Evolutionary conservation across 306 rosid species (phyloP).

Genomic region (Citrullus colocynthis): DNA sequence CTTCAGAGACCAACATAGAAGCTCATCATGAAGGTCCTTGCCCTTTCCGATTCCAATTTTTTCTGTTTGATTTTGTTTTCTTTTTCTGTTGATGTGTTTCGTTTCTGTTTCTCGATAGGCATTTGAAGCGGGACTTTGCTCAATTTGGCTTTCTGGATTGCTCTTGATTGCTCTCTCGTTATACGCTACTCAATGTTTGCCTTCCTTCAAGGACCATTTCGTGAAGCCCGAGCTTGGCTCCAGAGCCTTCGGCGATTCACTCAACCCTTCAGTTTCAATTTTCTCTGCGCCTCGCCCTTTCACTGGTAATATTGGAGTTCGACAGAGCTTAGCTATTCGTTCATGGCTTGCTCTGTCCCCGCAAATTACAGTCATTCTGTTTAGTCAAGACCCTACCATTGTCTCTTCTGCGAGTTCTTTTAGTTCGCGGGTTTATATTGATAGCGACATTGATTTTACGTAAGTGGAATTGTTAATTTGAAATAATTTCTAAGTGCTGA

Average conservation of each 20-base stretch:
- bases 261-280: slow-evolving; percentile 35
- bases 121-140: slow-evolving; percentile 41
- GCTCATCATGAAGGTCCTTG: slow-evolving; percentile 47
- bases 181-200: slow-evolving; percentile 50
- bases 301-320: slow-evolving; percentile 33
- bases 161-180: slow-evolving; percentile 48
- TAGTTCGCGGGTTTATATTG: slow-evolving; percentile 59
- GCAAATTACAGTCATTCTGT: slow-evolving; percentile 39
- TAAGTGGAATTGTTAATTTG: slow-evolving; percentile 28
- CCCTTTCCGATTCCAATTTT: background rate
- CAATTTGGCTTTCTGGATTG: slow-evolving; percentile 77
- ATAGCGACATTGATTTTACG: slow-evolving; percentile 68
- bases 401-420: slow-evolving; percentile 34
- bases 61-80: background rate
- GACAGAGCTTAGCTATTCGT: slow-evolving; percentile 53
- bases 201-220: slow-evolving; percentile 31
- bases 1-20: background rate
- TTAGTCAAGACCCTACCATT: slow-evolving; percentile 57
- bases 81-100: slow-evolving; percentile 13
- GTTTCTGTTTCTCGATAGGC: slow-evolving; percentile 28
- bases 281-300: slow-evolving; percentile 75
- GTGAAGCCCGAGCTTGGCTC: slow-evolving; percentile 10
- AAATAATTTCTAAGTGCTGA: background rate
- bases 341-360: slow-evolving; percentile 84
- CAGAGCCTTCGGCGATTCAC: slow-evolving; percentile 9